These are phyloP conservation scores for Hanseniaspora singularis DNA, from an alignment of 805 yeast species.

Conservation along the genomic window DNA sequence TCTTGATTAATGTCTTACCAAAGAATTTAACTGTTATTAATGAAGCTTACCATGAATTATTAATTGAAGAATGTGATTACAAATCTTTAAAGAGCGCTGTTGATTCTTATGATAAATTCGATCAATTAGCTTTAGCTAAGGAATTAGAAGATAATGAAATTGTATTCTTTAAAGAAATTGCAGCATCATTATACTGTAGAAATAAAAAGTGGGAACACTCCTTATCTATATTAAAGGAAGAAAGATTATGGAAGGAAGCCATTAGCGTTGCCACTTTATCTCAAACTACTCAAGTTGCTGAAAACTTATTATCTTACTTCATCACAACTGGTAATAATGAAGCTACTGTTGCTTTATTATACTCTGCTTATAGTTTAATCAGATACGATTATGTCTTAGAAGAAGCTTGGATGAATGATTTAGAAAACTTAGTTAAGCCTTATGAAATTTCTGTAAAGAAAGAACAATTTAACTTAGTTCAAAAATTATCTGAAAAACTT, in stretches of 20 bases:
- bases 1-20: conserved; percentile 78
- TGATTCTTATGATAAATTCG: conserved; percentile 83
- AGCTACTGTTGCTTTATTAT: conserved; percentile 81
- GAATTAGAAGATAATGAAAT: conserved; percentile 85
- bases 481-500: conserved; percentile 57
- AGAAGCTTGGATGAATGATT: conserved; percentile 77
- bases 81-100: conserved; percentile 77
- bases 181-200: conserved; percentile 86
- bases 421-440: conserved; percentile 80
- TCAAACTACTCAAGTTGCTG: conserved; percentile 65
- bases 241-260: conserved; percentile 89
- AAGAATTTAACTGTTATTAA: conserved; percentile 87
- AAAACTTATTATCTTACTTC: conserved; percentile 78
- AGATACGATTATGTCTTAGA: conserved; percentile 77
- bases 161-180: conserved; percentile 89
- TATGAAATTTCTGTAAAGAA: conserved; percentile 73
- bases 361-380: conserved; percentile 69
- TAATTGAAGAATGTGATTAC: conserved; percentile 94
- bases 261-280: conserved; percentile 84
- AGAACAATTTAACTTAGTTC: conserved; percentile 60
- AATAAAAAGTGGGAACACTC: conserved; percentile 90
- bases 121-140: conserved; percentile 81
- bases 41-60: conserved; percentile 85
- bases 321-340: conserved; percentile 96
- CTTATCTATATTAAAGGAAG: conserved; percentile 75